Evolutionary conservation across 2,329 filamentous ascomycete species (phyloP), one percentile per base, ranked within the genome.

Genomic region (Exophiala alcalophila): DNA sequence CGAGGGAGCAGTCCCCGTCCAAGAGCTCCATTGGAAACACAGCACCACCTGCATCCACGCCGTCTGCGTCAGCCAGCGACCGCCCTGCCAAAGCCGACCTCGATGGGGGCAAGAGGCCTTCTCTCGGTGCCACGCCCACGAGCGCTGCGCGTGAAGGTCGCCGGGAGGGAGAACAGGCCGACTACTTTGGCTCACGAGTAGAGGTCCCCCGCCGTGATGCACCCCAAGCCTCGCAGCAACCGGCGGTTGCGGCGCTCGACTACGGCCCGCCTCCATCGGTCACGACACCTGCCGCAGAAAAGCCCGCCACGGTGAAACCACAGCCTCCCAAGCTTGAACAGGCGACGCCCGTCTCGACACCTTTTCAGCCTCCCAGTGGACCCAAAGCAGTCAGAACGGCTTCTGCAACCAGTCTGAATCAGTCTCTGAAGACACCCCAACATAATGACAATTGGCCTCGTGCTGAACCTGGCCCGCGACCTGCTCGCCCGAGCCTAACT

Each of bases 371-470:
- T 9, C 68, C 68, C 8, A 70, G 67, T 6, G 65, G 64, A 8
- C 68, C 68, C 6, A 69, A 68, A 47, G 67, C 67, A 7, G 63
- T 65, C n/a, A 59, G 68, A 15, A 51, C 40, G 12, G 27, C 51
- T 34, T 26, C 14, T 12, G 15, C 40, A 21, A 43, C 34, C 27
- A 29, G 15, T 24, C 34, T 35, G 9, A 23, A 7, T 26, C 46
- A 41, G 25, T 25, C 12, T 26, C 28, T 34, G 8, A 53, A 53
- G 31, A 12, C 32, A 15, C 28, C 26, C 16, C 54, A 50, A 19
- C 28, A 35, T 24, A 24, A 42, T 8, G 52, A 54, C 8, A 18
- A 23, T 8, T 43, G 49, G 35, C 25, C 38, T 29, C 50, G 50
- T 23, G 24, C 34, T 19, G 53, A 56, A 11, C 19, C 42, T 12